Base-by-base conservation (phyloP, 1,284 basidiomycete species). In the Inonotus hispidus region DNA sequence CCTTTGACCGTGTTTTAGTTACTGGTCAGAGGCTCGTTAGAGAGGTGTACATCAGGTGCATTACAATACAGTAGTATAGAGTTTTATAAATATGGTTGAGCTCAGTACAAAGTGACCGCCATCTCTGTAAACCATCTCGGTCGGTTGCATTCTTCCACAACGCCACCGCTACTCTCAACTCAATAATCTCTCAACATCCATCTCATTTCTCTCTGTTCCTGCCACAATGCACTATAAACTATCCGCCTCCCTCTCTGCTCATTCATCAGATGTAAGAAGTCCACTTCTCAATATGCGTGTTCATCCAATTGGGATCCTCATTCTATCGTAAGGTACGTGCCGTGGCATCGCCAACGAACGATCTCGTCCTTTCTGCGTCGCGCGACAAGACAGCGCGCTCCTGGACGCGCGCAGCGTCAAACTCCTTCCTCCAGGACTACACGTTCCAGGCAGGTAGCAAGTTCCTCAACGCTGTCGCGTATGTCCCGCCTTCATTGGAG, bases 371-470 rank as follows among this genome's bases (percentile, higher is more conserved):
- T 65, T 96, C 93, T 19, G 90, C 88, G 59, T 95, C 94, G 37
- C 85, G 95, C 69, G 95, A 98, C 78, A 82, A 90, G 11, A 92
- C 92, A 19, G 90, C 93, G 59, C 90, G 95, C 69, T 79, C 85
- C 41, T 98, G 95, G 95, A 77, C 82, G 61, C 82, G 84, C 66
- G 70, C 78, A n/a, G 70, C 79, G 27, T 66, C 77, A 56, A 71
- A 74, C 27, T 68, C 75, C 3, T 92, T 92, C 70, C 70, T 73
- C 13, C 81, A 82, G 25, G 72, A 77, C 56, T 73, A 77, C 32
- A 77, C 83, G 45, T 79, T 90, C 64, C 82, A 78, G 74, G 84
- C 90, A 43, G 85, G 90, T 63, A 81, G 87, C 56, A 82, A 87
- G 46, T 95, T 84, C 68, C 82, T 96, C 64, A 94, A 95, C 70